Conservation (phyloP, 805 yeast species). For the Candida insectalens region DNA sequence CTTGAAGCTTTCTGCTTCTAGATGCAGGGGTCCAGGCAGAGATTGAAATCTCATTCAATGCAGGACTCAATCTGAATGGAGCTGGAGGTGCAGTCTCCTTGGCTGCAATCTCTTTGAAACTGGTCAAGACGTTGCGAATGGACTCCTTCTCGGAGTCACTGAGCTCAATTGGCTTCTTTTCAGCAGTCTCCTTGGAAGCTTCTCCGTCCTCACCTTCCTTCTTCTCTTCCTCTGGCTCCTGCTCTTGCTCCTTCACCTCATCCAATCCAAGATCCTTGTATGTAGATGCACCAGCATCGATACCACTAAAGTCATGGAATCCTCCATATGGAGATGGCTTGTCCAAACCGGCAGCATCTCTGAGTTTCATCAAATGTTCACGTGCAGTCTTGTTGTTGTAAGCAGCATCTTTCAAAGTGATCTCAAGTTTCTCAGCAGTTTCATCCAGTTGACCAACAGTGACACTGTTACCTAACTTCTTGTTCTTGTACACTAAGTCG, state of each 20-base stretch:
- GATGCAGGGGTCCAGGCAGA: slow-evolving; percentile 89
- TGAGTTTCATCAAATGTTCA: slow-evolving; percentile 51
- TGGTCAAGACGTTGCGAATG: slow-evolving; percentile 7
- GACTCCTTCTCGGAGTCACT: slow-evolving; percentile 25
- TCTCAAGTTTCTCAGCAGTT: slow-evolving; percentile 16
- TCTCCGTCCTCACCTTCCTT: slow-evolving; percentile 6
- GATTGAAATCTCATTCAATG: slow-evolving; percentile 46
- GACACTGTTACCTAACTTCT: slow-evolving; percentile 20
- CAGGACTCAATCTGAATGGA: no score
- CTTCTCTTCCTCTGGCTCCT: slow-evolving; percentile 8
- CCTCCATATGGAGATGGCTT: slow-evolving; percentile 35
- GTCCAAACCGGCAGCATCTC: slow-evolving; percentile 51
- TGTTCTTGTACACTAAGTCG: slow-evolving; percentile 30
- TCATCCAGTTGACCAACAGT: slow-evolving; percentile 16
- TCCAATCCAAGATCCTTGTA: slow-evolving; percentile 32
- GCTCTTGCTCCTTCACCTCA: slow-evolving; percentile 14
- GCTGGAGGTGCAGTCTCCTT: slow-evolving; percentile 24
- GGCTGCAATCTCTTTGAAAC: slow-evolving; percentile 17
- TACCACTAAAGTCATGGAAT: slow-evolving; percentile 26
- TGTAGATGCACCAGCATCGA: slow-evolving; percentile 41
- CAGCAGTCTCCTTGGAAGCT: slow-evolving; percentile 1
- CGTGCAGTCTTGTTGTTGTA: slow-evolving; percentile 54
- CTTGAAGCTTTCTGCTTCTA: slow-evolving; percentile 46
- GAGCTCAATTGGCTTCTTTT: slow-evolving; percentile 11
- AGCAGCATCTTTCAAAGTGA: slow-evolving; percentile 41